These are phyloP conservation scores for Taiozyma onychis DNA, from an alignment of 1,139 yeast species.

Conservation along the genomic window DNA sequence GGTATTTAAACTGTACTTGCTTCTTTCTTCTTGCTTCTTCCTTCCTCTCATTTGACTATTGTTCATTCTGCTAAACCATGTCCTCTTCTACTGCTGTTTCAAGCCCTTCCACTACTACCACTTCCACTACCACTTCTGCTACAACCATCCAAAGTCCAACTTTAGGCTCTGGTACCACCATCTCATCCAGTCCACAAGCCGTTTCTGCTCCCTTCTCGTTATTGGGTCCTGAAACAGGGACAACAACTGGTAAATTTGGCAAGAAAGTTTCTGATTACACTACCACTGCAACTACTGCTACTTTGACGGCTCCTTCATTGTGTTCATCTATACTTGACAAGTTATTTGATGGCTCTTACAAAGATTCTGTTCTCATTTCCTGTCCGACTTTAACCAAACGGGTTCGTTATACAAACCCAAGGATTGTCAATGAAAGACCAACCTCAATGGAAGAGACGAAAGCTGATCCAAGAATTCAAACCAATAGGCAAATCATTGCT, in stretches of 20 bases:
- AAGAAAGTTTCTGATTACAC: not conserved
- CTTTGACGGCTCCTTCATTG: not conserved
- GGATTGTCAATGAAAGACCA: not conserved
- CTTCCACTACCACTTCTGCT: not conserved
- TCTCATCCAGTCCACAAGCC: not conserved
- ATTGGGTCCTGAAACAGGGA: not conserved
- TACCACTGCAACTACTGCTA: not conserved
- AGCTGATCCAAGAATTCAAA: not conserved
- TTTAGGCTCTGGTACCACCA: not conserved
- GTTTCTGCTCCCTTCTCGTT: not conserved
- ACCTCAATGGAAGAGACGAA: not conserved
- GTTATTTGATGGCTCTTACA: constrained; percentile 4
- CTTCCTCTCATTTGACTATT: not conserved
- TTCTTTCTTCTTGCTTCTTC: not conserved
- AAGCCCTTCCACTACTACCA: not conserved
- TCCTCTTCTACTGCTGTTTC: not conserved
- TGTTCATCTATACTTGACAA: constrained; percentile 4
- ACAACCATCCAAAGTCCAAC: not conserved
- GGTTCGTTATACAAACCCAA: not conserved
- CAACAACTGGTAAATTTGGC: not conserved
- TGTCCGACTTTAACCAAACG: not conserved
- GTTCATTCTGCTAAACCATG: not conserved
- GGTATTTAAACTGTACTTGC: not conserved
- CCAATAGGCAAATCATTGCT: not conserved
- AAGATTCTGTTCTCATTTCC: not conserved